These are phyloP conservation scores for Gelatoporia subvermispora DNA, from an alignment of 768 basidiomycete species.

Conservation along the genomic window DNA sequence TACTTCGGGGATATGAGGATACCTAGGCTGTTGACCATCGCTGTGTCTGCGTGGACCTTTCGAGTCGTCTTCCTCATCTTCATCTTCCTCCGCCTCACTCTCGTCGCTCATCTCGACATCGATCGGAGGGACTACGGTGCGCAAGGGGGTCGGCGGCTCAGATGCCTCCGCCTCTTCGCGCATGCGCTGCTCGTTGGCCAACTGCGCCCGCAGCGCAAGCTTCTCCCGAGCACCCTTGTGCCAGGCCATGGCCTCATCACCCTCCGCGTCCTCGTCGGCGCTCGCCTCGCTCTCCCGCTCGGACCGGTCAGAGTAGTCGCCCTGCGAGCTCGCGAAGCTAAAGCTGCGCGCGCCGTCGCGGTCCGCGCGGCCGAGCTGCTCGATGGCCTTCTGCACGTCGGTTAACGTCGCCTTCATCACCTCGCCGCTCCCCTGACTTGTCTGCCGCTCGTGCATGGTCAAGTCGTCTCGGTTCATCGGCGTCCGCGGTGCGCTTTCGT, in stretches of 20 bases:
- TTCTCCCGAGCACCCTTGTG: constrained; percentile 61
- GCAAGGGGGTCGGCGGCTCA: constrained; percentile 25
- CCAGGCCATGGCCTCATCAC: constrained; percentile 52
- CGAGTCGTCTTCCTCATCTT: neutral
- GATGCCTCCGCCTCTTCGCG: constrained; percentile 38
- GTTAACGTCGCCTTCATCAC: constrained; percentile 87
- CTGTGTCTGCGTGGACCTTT: constrained; percentile 10
- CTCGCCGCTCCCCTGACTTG: constrained; percentile 35
- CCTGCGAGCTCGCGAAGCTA: constrained; percentile 69
- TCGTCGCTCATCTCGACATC: constrained; percentile 76
- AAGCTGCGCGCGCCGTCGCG: constrained; percentile 63
- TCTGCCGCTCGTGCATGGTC: constrained; percentile 24
- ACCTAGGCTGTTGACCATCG: constrained; percentile 23
- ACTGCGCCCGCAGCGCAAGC: constrained; percentile 65
- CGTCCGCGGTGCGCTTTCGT: too few species aligned
- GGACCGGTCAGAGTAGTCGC: constrained; percentile 36
- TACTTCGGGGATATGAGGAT: constrained; percentile 66
- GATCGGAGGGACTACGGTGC: constrained; percentile 53
- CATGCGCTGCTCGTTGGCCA: constrained; percentile 54
- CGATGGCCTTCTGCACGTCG: constrained; percentile 87
- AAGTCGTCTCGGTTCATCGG: neutral
- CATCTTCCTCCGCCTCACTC: constrained; percentile 64
- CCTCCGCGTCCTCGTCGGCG: constrained; percentile 50
- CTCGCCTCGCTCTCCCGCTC: constrained; percentile 48
- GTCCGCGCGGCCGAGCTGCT: constrained; percentile 65